These are phyloP conservation scores for Lactarius trivialis DNA, from an alignment of 768 basidiomycete species.

Conservation along the genomic window DNA sequence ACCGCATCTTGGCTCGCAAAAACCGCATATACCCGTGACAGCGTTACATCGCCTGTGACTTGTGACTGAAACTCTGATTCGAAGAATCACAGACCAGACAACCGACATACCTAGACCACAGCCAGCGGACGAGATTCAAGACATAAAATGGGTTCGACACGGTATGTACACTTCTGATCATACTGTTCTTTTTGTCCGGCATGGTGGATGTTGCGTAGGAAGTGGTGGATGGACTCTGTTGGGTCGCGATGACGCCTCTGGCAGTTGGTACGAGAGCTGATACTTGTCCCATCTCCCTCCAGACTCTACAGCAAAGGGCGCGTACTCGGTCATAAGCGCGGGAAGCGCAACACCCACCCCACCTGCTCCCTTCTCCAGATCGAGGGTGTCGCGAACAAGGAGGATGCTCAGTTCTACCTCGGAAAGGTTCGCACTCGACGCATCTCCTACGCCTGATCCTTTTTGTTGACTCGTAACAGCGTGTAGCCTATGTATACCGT, in stretches of 20 bases:
- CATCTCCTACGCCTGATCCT: not conserved
- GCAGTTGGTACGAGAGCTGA: not conserved
- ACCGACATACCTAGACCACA: slow-evolving; percentile 25
- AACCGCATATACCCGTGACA: not conserved
- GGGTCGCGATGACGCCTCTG: slow-evolving; percentile 17
- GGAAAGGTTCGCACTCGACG: slow-evolving; percentile 69
- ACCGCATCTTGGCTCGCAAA: not conserved
- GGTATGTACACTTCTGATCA: slow-evolving; percentile 41
- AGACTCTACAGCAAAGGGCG: slow-evolving; percentile 97
- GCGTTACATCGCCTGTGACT: not conserved
- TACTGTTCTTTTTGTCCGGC: not conserved
- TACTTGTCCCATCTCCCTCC: slow-evolving; percentile 23
- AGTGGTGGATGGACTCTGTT: slow-evolving; percentile 42
- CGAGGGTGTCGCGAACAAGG: slow-evolving; percentile 89
- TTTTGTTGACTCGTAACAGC: slow-evolving; percentile 40
- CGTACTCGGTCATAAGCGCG: slow-evolving; percentile 96
- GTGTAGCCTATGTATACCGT: slow-evolving; percentile 96
- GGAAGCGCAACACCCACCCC: slow-evolving; percentile 92
- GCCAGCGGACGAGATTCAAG: slow-evolving; percentile 26
- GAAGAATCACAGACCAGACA: not conserved
- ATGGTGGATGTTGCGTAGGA: slow-evolving; percentile 25
- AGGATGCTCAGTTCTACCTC: slow-evolving; percentile 96
- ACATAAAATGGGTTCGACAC: slow-evolving; percentile 73
- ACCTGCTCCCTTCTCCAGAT: slow-evolving; percentile 97
- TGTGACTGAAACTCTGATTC: not conserved